Evolutionary conservation across 306 rosid genomes (phyloP).

Genomic region (Prunus campanulata): DNA sequence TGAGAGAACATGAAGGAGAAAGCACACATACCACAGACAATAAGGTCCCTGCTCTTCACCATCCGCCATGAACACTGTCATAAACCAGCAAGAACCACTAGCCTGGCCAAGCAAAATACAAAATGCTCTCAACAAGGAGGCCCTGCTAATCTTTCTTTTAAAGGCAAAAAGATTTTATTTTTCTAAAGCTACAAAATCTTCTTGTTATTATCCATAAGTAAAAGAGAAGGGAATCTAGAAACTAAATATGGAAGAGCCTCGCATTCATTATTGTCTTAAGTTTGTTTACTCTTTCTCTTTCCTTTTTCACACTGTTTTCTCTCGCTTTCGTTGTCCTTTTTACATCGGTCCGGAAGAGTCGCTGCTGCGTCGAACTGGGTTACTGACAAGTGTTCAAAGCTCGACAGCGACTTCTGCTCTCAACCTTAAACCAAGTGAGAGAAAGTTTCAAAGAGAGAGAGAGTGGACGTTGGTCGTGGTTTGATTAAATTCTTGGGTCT

Average conservation of each 20-base stretch:
- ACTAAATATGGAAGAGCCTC: slow-evolving; percentile 2
- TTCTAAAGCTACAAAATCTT: not conserved
- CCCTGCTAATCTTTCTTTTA: not conserved
- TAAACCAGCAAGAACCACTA: not conserved
- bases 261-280: not conserved
- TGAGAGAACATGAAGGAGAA: slow-evolving; percentile 25
- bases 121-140: slow-evolving; percentile 1
- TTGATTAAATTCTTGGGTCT: not conserved
- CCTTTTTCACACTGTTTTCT: not conserved
- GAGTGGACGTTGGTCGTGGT: not conserved
- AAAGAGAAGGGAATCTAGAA: slow-evolving; percentile 5
- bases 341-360: slow-evolving; percentile 23
- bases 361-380: slow-evolving; percentile 27
- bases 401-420: slow-evolving; percentile 58
- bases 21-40: slow-evolving; percentile 42
- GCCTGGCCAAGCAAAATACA: not conserved
- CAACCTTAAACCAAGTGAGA: slow-evolving; percentile 37
- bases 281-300: not conserved
- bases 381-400: slow-evolving; percentile 36
- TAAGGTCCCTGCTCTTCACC: slow-evolving; percentile 15
- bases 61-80: slow-evolving; percentile 40
- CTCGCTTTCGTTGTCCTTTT: not conserved
- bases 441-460: slow-evolving; percentile 1
- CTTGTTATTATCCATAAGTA: slow-evolving; percentile 1
- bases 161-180: not conserved